A percentile compares a stretch with the other conserved stretches of the same genome.
Conservation (phyloP, 2,329 filamentous ascomycete species). For the Pseudocercospora fijiensis region DNA sequence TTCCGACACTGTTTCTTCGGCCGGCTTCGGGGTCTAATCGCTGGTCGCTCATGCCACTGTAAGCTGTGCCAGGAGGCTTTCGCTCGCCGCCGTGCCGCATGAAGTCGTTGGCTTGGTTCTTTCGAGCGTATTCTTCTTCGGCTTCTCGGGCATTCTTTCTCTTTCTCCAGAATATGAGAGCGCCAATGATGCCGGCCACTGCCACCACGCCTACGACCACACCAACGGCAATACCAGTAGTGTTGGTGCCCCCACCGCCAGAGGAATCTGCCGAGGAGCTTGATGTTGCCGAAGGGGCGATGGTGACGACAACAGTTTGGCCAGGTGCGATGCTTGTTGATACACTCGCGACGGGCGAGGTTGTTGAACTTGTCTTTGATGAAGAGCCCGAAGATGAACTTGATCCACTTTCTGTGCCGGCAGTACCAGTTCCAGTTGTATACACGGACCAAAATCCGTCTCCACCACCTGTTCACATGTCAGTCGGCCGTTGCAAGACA, state of each 20-base stretch:
- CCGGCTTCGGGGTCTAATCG: constrained; percentile 75
- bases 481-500: not conserved
- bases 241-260: constrained; percentile 56
- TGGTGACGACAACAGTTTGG: constrained; percentile 40
- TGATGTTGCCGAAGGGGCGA: constrained; percentile 35
- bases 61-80: constrained; percentile 63
- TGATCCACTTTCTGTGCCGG: constrained; percentile 27
- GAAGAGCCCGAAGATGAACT: constrained; percentile 22
- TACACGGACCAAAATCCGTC: constrained; percentile 52
- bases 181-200: constrained; percentile 65
- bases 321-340: constrained; percentile 37
- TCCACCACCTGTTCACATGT: constrained; percentile 56
- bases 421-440: constrained; percentile 41
- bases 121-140: constrained; percentile 81
- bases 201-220: constrained; percentile 81
- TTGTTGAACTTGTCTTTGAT: constrained; percentile 18
- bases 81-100: constrained; percentile 50
- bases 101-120: constrained; percentile 75
- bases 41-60: constrained; percentile 74
- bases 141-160: constrained; percentile 73
- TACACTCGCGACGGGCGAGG: constrained; percentile 25
- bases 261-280: constrained; percentile 48
- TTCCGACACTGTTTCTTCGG: constrained; percentile 69
- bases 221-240: constrained; percentile 79
- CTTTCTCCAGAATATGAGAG: constrained; percentile 71